Evolutionary conservation across 2,329 filamentous ascomycete species (phyloP), one percentile per base, ranked within the genome.

Genomic region (Zelopaecilomyces penicillatus): DNA sequence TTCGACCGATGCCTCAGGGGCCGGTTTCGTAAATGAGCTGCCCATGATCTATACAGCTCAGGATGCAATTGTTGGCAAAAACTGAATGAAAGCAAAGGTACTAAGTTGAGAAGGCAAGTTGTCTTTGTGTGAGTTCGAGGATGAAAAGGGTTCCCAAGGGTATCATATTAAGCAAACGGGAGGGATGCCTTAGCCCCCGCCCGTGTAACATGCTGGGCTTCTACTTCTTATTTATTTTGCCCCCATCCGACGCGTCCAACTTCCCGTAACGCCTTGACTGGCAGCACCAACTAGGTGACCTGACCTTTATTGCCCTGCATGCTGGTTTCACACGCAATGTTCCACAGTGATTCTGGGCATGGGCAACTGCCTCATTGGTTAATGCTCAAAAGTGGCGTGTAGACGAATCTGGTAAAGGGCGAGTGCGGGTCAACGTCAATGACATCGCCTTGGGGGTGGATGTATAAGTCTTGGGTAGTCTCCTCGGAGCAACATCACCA

Each of bases 1-100:
- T 9, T 50, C 43, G 6, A 53, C 39, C 10, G 54, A 52, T 6
- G 47, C 34, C 30, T 35, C 33, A 8, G 35, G 4, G 6, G 30
- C n/a, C 6, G 29, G 12, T 11, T 41, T 47, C 28, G 38, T 33
- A 32, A 37, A 10, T 27, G 43, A 50, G 28, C 29, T 36, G 31
- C 37, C 44, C 44, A 46, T 46, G 19, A 5, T 34, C 5, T 43
- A 19, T 19, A 19, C 19, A 19, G 19, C 19, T 19, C 19, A 19
- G 19, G 19, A 19, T 19, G 19, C 19, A 19, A 19, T 19, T 19
- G 19, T 19, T 19, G 19, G 19, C 19, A 19, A 19, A 19, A 19
- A 19, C 19, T 19, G 19, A 19, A 19, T 19, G 19, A 19, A 19
- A 19, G 19, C 19, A 19, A 19, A 19, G 19, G 19, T 19, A 19